Base-by-base conservation (phyloP, 139 green algal species). In the Chlorella sp. region DNA sequence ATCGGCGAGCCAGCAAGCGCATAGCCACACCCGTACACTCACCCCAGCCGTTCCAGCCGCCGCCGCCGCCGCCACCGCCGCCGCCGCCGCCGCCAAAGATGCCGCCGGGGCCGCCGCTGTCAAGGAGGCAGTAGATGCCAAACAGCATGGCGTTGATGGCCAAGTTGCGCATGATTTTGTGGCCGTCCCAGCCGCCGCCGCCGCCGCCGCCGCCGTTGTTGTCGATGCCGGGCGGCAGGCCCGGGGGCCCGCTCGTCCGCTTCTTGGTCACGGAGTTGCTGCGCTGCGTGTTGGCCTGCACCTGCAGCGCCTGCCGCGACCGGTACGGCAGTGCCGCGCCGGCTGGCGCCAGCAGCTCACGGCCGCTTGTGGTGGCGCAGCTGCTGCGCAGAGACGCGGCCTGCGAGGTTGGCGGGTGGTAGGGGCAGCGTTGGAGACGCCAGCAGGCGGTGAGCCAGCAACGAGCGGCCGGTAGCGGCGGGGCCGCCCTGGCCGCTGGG, bases 241-340 rank as follows among this genome's bases (percentile, higher is more conserved):
- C 74, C n/a, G 89, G 89, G 5, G 89, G 89, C 6, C 89, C 89
- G 23, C 87, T 81, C 1, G 78, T 87, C 13, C 89, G 82, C 78
- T 90, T 92, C 51, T 92, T 92, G 23, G 88, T 92, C 26, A 63
- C 74, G 13, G 81, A 85, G 71, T 92, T 92, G 81, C 81, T 89
- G 32, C 81, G 36, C 65, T 93, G 85, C 30, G 81, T 85, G 55
- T 89, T 87, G 39, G 87, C 83, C 63, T 36, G 63, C 63, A 36
- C 63, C 63, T 30, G 63, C 63, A 69, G 63, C 63, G 36, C 28
- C 63, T 38, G 63, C 63, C 30, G 63, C 28, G 15, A 28, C 23
- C 63, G 63, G 63, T 3, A 16, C 63, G 69, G 17, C 69, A 75
- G 36, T 36, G 36, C 36, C 4, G 21, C 36, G 9, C 51, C 51